phyloP scores from a whole-genome alignment of 1,139 yeast species.

The Suhomyces choctaworum region DNA sequence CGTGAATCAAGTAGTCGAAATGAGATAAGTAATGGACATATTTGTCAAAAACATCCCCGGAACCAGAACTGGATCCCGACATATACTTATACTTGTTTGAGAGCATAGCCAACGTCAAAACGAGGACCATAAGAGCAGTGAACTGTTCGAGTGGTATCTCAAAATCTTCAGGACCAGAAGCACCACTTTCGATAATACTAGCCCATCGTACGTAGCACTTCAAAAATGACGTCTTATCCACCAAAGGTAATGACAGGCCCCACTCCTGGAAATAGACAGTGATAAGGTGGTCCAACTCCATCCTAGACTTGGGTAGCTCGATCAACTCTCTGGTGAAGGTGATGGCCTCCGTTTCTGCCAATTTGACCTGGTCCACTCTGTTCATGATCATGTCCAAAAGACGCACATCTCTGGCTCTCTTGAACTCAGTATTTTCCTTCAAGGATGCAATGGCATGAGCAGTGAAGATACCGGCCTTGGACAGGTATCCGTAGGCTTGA shows the following conservation, averaged over 20 bases:
- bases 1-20: conserved; percentile 53
- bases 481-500: conserved; percentile 66
- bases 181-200: conserved; percentile 35
- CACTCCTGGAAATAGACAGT: conserved; percentile 74
- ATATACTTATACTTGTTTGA: conserved; percentile 33
- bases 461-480: conserved; percentile 65
- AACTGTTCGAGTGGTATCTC: conserved; percentile 51
- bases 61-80: conserved; percentile 13
- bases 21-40: conserved; percentile 36
- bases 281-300: conserved; percentile 57
- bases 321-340: conserved; percentile 45
- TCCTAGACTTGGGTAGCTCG: conserved; percentile 52
- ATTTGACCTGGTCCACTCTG: conserved; percentile 27
- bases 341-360: conserved; percentile 38
- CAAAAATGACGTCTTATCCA: conserved; percentile 66
- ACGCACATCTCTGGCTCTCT: conserved; percentile 15
- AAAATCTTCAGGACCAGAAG: conserved; percentile 12
- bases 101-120: conserved; percentile 61
- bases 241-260: conserved; percentile 68
- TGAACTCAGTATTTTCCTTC: conserved; percentile 44
- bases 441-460: conserved; percentile 70
- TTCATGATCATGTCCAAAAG: conserved; percentile 32
- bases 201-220: conserved; percentile 53
- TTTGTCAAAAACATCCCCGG: conserved; percentile 18
- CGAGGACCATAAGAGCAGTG: conserved; percentile 59